A percentile compares a stretch with the other conserved stretches of the same genome.
Evolutionary conservation across 805 yeast genomes (phyloP).

Genomic region (Candida ficus): DNA sequence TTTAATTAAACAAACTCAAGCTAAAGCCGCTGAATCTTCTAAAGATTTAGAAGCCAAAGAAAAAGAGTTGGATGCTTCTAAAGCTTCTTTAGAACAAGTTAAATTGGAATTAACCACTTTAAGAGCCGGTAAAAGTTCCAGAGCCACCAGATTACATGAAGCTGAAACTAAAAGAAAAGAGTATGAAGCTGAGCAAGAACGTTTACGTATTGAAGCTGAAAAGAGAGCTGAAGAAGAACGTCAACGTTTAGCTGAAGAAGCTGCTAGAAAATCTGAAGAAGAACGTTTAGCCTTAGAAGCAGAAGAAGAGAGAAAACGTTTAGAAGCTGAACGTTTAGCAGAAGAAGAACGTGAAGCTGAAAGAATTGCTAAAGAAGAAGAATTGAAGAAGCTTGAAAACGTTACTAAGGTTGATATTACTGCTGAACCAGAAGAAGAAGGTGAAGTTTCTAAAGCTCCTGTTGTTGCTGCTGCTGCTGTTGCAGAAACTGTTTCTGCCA

Average conservation of each 20-base stretch:
- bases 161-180: conserved; percentile 21
- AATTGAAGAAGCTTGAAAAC: conserved; percentile 6
- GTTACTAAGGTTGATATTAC: conserved; percentile 10
- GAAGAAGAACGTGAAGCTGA: conserved; percentile 14
- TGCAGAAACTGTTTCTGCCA: too few relatives aligned
- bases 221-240: conserved; percentile 33
- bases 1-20: conserved; percentile 15
- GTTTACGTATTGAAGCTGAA: conserved; percentile 12
- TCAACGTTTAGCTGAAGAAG: conserved; percentile 83
- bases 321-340: too few relatives aligned
- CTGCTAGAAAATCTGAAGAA: conserved; percentile 43
- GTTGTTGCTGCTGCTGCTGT: conserved; percentile 3
- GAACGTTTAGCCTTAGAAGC: conserved; percentile 6
- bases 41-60: conserved; percentile 13
- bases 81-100: conserved; percentile 13
- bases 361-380: conserved; percentile 15
- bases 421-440: too few relatives aligned
- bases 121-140: conserved; percentile 16
- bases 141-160: conserved; percentile 20
- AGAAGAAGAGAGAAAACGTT: conserved; percentile 54
- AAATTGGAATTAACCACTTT: conserved; percentile 20
- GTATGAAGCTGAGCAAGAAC: conserved; percentile 18
- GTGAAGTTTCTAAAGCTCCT: not conserved
- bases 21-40: conserved; percentile 8
- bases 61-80: conserved; percentile 15